Percentiles rank a stretch among this genome's conserved stretches.
phyloP scores from a whole-genome alignment of 106 monocot species.

The Dioscorea zingiberensis region DNA sequence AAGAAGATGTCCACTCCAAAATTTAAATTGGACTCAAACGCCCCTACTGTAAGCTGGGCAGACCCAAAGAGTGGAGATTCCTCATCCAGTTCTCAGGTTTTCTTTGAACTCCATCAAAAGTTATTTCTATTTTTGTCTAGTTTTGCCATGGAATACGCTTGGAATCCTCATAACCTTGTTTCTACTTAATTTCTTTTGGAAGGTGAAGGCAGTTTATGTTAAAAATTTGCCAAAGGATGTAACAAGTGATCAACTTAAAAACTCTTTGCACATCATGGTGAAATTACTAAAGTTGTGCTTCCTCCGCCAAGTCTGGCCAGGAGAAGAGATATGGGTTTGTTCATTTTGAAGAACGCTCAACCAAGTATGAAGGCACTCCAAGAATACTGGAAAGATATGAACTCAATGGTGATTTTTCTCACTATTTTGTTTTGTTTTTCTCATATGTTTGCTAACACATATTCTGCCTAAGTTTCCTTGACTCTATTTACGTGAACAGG shows the following conservation, averaged over 20 bases:
- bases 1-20: conserved; percentile 71
- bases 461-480: no score
- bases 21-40: conserved; percentile 79
- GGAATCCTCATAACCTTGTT: background rate
- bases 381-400: conserved; percentile 90
- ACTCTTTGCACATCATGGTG: conserved; percentile 84
- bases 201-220: conserved; percentile 98
- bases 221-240: conserved; percentile 91
- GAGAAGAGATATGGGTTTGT: conserved; percentile 91
- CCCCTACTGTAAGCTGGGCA: conserved; percentile 95
- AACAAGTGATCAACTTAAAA: conserved; percentile 62
- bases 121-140: background rate
- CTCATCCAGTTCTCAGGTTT: conserved; percentile 59
- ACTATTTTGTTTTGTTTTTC: no score
- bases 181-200: background rate
- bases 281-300: conserved; percentile 78
- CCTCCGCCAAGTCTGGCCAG: conserved; percentile 84
- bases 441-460: no score
- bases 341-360: conserved; percentile 76
- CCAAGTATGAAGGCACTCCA: conserved; percentile 81
- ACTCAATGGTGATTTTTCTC: conserved; percentile 55
- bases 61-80: conserved; percentile 72
- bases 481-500: conserved; percentile 31
- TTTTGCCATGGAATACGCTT: background rate
- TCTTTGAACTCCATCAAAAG: background rate